These are phyloP conservation scores for Radiomyces spectabilis DNA, from an alignment of 192 early-diverging fungal genomes.

Conservation along the genomic window DNA sequence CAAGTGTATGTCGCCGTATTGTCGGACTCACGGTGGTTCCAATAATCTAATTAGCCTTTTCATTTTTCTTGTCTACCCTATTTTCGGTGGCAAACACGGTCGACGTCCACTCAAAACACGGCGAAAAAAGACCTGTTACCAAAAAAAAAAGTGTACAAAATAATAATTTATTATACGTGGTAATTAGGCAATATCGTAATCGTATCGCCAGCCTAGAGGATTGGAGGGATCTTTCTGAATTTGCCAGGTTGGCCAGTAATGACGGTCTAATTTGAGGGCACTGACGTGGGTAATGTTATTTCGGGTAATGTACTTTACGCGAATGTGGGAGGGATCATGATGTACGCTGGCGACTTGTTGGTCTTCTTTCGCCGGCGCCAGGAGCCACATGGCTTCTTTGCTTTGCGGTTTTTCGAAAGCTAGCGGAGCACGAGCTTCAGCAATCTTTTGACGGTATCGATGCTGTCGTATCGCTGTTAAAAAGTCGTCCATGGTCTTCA, in stretches of 20 bases:
- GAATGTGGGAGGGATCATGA: constrained; percentile 31
- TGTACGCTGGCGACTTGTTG: constrained; percentile 16
- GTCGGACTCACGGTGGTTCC: too few species aligned
- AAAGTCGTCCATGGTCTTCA: constrained; percentile 54
- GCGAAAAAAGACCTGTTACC: background rate
- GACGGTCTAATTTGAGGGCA: constrained; percentile 58
- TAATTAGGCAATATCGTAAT: too few species aligned
- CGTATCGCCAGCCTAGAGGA: constrained; percentile 21
- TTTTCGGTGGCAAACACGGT: background rate
- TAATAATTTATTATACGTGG: too few species aligned
- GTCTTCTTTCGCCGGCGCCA: background rate
- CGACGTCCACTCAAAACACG: background rate
- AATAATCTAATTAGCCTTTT: too few species aligned
- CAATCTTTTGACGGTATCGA: constrained; percentile 16
- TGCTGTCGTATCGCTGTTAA: constrained; percentile 32
- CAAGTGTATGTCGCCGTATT: too few species aligned
- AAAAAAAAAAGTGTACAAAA: too few species aligned
- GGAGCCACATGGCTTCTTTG: background rate
- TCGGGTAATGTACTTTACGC: constrained; percentile 39
- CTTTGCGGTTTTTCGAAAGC: background rate
- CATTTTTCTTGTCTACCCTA: background rate
- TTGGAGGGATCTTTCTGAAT: constrained; percentile 2
- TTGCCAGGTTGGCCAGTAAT: constrained; percentile 69
- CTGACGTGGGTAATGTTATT: constrained; percentile 54
- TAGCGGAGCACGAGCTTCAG: constrained; percentile 19